A percentile compares a stretch with the other conserved stretches of the same genome.
Evolutionary conservation across 2,329 filamentous ascomycete species (phyloP).

Genomic region (Cladobotryum protrusum): DNA sequence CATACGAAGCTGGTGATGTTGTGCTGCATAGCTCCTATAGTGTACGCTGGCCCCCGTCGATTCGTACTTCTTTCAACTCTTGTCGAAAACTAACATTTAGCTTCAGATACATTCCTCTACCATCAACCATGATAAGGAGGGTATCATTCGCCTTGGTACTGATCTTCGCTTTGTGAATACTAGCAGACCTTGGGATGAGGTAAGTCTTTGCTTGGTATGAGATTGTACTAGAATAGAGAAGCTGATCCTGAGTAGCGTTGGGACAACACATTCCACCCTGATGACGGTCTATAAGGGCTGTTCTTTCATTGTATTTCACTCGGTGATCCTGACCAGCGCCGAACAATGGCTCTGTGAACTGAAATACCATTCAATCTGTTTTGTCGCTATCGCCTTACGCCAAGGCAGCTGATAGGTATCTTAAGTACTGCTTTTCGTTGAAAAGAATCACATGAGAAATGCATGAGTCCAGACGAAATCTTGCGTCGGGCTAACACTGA

Average conservation of each 20-base stretch:
- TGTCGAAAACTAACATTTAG: background rate
- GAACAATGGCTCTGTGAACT: too few species aligned
- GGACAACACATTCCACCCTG: background rate
- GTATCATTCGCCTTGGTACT: slow-evolving; percentile 48
- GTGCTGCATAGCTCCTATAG: slow-evolving; percentile 33
- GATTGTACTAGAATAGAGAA: background rate
- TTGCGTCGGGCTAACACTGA: too few species aligned
- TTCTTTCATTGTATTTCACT: too few species aligned
- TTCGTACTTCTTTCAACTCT: background rate
- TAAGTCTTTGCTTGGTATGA: slow-evolving; percentile 16
- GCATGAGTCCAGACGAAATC: too few species aligned
- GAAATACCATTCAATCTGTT: too few species aligned
- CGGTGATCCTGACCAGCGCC: too few species aligned
- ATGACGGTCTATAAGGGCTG: background rate
- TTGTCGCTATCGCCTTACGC: too few species aligned
- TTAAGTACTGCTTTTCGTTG: too few species aligned
- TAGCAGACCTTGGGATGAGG: slow-evolving; percentile 44
- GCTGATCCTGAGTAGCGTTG: background rate
- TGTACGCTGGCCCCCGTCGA: slow-evolving; percentile 11
- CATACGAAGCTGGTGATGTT: slow-evolving; percentile 35
- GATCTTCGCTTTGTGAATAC: slow-evolving; percentile 51
- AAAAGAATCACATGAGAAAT: too few species aligned
- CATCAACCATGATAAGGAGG: slow-evolving; percentile 45
- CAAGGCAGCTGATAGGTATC: too few species aligned
- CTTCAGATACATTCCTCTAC: slow-evolving; percentile 51